phyloP scores from a whole-genome alignment of 768 basidiomycete species.

The Hypholoma sublateritium region DNA sequence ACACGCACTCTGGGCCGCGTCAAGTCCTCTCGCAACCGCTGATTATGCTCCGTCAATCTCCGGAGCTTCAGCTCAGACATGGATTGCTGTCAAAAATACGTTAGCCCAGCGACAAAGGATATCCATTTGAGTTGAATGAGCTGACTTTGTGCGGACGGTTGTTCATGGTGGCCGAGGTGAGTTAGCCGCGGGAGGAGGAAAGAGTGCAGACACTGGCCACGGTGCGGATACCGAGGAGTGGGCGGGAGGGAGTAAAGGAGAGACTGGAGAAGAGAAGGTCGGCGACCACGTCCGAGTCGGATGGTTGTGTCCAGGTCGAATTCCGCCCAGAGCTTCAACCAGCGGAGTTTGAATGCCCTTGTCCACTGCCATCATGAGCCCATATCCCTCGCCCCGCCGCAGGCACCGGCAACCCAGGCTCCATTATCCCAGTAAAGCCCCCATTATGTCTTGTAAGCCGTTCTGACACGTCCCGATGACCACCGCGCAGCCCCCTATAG shows the following conservation, averaged over 20 bases:
- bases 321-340: constrained; percentile 17
- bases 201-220: constrained; percentile 15
- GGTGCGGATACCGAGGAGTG: constrained; percentile 16
- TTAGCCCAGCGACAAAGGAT: constrained; percentile 8
- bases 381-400: constrained; percentile 4
- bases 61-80: constrained; percentile 98
- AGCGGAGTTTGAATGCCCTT: constrained; percentile 44
- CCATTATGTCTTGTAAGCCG: neutral
- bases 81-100: constrained; percentile 57
- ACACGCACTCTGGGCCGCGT: constrained; percentile 86
- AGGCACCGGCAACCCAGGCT: constrained; percentile 4
- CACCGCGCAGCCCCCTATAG: constrained; percentile 8
- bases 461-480: constrained; percentile 5
- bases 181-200: constrained; percentile 13
- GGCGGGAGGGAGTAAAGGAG: constrained; percentile 19
- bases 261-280: constrained; percentile 14
- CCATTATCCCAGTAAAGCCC: constrained; percentile 13
- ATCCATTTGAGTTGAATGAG: constrained; percentile 9
- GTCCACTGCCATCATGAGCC: constrained; percentile 17
- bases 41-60: constrained; percentile 90
- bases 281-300: constrained; percentile 20
- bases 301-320: constrained; percentile 9
- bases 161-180: constrained; percentile 51
- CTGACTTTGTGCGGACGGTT: constrained; percentile 70
- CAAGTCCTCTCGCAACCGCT: constrained; percentile 86